A percentile compares a stretch with the other conserved stretches of the same genome.
Evolutionary conservation across 768 basidiomycete genomes (phyloP).

Genomic region (Kwoniella sp.): DNA sequence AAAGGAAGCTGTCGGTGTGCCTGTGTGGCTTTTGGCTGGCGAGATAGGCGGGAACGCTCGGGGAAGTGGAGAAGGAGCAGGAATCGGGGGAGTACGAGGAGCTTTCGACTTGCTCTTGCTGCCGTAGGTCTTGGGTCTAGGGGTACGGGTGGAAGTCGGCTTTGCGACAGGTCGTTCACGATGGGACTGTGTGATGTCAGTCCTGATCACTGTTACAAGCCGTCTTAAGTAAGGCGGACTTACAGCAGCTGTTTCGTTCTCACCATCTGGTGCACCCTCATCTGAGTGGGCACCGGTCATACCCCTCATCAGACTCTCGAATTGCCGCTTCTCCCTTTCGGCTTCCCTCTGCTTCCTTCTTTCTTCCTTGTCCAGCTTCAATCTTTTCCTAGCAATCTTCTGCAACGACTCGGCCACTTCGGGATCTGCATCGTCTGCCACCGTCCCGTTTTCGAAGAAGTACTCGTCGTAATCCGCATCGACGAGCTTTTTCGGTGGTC

Average conservation of each 20-base stretch:
- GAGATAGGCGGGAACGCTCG: constrained; percentile 3
- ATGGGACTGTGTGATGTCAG: not conserved
- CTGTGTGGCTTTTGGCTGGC: constrained; percentile 9
- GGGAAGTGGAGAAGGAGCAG: not conserved
- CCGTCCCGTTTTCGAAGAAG: constrained; percentile 35
- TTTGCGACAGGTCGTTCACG: not conserved
- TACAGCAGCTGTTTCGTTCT: not conserved
- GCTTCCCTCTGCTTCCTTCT: constrained; percentile 23
- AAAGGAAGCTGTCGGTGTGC: constrained; percentile 19
- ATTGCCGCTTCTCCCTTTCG: constrained; percentile 23
- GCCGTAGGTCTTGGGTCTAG: constrained; percentile 16
- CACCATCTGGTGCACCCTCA: not conserved
- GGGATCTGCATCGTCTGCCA: constrained; percentile 32
- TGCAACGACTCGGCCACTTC: constrained; percentile 26
- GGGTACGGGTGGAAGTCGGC: constrained; percentile 7
- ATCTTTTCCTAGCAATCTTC: constrained; percentile 35
- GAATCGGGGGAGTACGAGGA: not conserved
- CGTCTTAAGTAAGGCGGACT: not conserved
- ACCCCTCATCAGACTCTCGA: constrained; percentile 32
- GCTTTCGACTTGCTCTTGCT: not conserved
- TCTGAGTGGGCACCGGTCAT: constrained; percentile 1
- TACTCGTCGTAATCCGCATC: constrained; percentile 44
- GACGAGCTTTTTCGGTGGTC: constrained; percentile 19
- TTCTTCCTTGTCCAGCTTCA: constrained; percentile 34
- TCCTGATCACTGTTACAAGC: not conserved